A percentile compares a stretch with the other conserved stretches of the same genome.
These are phyloP conservation scores for Boletus rubroflammeus DNA, from an alignment of 768 basidiomycete species.

Conservation along the genomic window DNA sequence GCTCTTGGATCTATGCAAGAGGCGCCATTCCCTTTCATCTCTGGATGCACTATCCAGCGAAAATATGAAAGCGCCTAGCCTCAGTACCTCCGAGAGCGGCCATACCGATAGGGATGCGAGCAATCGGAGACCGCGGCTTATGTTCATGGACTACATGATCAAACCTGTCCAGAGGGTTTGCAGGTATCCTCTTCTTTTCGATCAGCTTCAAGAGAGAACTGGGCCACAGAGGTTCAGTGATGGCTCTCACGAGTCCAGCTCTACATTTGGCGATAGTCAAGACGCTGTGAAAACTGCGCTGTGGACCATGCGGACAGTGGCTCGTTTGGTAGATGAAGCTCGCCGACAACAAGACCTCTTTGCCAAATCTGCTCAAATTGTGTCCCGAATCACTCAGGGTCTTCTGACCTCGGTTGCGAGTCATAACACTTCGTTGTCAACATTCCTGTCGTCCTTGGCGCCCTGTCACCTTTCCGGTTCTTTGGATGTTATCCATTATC, in stretches of 20 bases:
- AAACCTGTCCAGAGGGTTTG: conserved; percentile 97
- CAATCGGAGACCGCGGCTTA: conserved; percentile 42
- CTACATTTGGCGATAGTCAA: not conserved
- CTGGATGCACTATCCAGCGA: conserved; percentile 40
- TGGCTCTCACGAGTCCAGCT: not conserved
- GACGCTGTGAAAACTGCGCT: conserved; percentile 42
- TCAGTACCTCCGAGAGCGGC: conserved; percentile 30
- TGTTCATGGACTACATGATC: conserved; percentile 87
- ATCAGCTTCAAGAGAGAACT: conserved; percentile 47
- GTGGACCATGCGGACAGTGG: conserved; percentile 72
- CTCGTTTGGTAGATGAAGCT: conserved; percentile 78
- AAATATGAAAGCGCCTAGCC: conserved; percentile 31
- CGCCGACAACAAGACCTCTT: conserved; percentile 61
- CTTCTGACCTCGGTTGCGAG: conserved; percentile 27
- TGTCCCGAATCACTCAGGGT: conserved; percentile 56
- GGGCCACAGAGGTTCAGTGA: not conserved
- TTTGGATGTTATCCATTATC: conserved; percentile 80
- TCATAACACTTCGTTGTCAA: conserved; percentile 37
- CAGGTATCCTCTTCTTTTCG: conserved; percentile 89
- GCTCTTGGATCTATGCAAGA: conserved; percentile 35
- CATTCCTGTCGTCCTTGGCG: conserved; percentile 74
- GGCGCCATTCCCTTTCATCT: conserved; percentile 48
- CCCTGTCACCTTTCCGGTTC: conserved; percentile 79
- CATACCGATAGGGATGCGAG: conserved; percentile 28
- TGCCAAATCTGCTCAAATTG: conserved; percentile 63